Evolutionary conservation across 2,329 filamentous ascomycete genomes (phyloP).

Genomic region (Colletotrichum eremochloae): DNA sequence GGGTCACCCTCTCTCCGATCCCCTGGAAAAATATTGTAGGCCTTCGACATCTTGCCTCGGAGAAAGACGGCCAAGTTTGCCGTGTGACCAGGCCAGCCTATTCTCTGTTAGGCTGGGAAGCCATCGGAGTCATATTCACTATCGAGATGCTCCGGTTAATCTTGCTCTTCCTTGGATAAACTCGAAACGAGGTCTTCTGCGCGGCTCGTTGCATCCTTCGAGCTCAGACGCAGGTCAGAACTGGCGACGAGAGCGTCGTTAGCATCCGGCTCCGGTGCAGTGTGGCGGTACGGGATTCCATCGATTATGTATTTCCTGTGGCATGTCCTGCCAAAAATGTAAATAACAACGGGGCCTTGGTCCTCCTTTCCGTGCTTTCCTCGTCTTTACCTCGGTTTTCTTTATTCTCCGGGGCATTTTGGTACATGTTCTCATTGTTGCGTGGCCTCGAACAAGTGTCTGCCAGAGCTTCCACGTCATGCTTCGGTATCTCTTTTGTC

Average conservation of each 20-base stretch:
- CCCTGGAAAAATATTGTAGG: background rate
- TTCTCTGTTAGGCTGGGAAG: background rate
- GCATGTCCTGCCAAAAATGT: background rate
- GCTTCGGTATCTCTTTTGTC: background rate
- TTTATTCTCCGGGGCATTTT: background rate
- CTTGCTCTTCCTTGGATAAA: background rate
- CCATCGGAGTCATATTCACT: background rate
- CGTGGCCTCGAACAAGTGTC: background rate
- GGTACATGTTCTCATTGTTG: background rate
- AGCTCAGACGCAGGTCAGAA: background rate
- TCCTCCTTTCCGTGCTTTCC: background rate
- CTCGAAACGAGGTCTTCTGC: background rate
- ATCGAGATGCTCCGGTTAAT: background rate
- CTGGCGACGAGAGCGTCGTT: background rate
- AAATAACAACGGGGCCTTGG: accelerated
- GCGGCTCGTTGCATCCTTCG: background rate
- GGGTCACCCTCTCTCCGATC: background rate
- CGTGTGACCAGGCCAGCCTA: background rate
- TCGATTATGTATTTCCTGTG: background rate
- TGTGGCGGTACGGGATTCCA: background rate
- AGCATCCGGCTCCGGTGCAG: background rate
- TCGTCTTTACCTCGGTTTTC: background rate
- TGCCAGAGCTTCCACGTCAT: background rate
- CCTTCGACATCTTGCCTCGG: background rate
- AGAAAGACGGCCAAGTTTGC: conserved; percentile 10